Percentiles rank a stretch among this genome's conserved stretches.
phyloP scores from a whole-genome alignment of 495 filamentous ascomycete species.

The Penicillium odoratum region DNA sequence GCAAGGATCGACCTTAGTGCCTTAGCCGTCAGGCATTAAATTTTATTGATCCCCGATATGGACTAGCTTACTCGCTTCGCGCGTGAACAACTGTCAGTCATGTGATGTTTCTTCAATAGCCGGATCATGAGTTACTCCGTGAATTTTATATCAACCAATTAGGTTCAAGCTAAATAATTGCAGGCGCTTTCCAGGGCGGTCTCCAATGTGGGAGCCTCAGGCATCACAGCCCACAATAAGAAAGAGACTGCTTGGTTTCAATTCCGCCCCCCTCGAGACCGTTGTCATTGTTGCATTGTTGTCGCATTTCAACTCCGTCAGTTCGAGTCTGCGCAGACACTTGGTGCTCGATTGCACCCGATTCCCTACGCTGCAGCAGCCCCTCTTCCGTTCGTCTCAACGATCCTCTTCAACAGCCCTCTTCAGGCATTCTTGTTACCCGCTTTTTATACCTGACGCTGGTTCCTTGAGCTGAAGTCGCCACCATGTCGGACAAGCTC shows the following conservation, averaged over 20 bases:
- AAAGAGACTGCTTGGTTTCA: constrained; percentile 23
- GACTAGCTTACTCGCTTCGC: constrained; percentile 33
- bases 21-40: constrained; percentile 34
- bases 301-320: constrained; percentile 11
- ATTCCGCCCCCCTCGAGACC: constrained; percentile 22
- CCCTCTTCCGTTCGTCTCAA: constrained; percentile 19
- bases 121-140: constrained; percentile 7
- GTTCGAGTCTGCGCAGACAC: constrained; percentile 26
- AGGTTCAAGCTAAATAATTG: constrained; percentile 34
- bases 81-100: constrained; percentile 19
- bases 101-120: constrained; percentile 6
- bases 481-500: constrained; percentile 79
- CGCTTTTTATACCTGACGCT: constrained; percentile 16
- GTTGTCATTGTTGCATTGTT: constrained; percentile 27
- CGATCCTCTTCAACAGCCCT: constrained; percentile 9
- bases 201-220: constrained; percentile 24
- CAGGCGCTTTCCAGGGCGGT: constrained; percentile 21
- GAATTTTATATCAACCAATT: constrained; percentile 14
- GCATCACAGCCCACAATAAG: constrained; percentile 30
- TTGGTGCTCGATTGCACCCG: constrained; percentile 25
- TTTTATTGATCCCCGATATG: constrained; percentile 8
- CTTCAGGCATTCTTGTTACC: constrained; percentile 16
- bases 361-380: constrained; percentile 14
- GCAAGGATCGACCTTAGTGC: constrained; percentile 28
- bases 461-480: constrained; percentile 27